Percentiles rank a stretch among this genome's conserved stretches.
Conservation (phyloP, 1,284 basidiomycete genomes). For the Leccinum fallax region DNA sequence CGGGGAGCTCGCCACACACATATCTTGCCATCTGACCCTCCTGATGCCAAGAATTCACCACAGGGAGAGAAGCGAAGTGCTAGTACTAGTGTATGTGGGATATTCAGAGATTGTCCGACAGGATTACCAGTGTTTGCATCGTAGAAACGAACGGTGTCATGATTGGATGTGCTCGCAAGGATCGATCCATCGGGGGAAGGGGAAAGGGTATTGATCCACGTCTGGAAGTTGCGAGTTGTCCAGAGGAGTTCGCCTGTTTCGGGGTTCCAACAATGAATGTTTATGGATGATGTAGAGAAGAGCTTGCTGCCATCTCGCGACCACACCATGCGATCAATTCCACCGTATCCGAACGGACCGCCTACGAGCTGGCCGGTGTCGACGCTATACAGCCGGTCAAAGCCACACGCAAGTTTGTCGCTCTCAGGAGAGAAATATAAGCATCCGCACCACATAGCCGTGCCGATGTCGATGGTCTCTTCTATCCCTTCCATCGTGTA, state of each 20-base stretch:
- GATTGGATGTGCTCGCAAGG: background rate
- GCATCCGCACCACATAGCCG: background rate
- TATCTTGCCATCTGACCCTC: background rate
- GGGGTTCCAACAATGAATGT: no score
- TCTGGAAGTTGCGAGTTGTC: constrained; percentile 3
- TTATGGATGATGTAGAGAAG: background rate
- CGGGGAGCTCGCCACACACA: constrained; percentile 6
- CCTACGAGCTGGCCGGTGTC: background rate
- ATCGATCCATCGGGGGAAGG: background rate
- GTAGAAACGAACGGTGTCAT: constrained; percentile 13
- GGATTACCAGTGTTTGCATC: background rate
- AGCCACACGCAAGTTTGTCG: background rate
- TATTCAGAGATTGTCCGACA: background rate
- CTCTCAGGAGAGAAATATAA: background rate
- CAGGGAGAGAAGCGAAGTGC: constrained; percentile 1
- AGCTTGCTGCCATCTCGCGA: constrained; percentile 12
- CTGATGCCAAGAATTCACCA: constrained; percentile 5
- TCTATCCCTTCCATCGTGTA: background rate
- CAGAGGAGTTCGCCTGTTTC: constrained; percentile 1
- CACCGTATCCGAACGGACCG: background rate
- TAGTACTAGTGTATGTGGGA: background rate
- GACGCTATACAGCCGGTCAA: background rate
- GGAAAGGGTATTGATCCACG: background rate
- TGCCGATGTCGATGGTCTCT: background rate
- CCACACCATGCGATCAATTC: constrained; percentile 1